These are phyloP conservation scores for Hordeum vulgare DNA, from an alignment of 176 grass and related monocot species.

Conservation along the genomic window MorexV3_pseudomolecules_assembly NC_058521.1:150568088-150568587, in stretches of 20 bases:
- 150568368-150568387: slow-evolving; percentile 29
- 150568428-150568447: background rate
- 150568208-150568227: slow-evolving; percentile 34
- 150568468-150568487: slow-evolving; percentile 28
- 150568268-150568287: slow-evolving; percentile 22
- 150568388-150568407: slow-evolving; percentile 39
- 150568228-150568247: background rate
- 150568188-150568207: slow-evolving; percentile 34
- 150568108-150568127: slow-evolving; percentile 30
- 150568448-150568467: slow-evolving; percentile 35
- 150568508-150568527: slow-evolving; percentile 44
- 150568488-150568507: slow-evolving; percentile 28
- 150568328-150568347: slow-evolving; percentile 3
- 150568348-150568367: slow-evolving; percentile 36
- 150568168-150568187: slow-evolving; percentile 38
- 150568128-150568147: slow-evolving; percentile 39
- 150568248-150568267: slow-evolving; percentile 34
- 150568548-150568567: slow-evolving; percentile 8
- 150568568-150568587: slow-evolving; percentile 8
- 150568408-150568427: slow-evolving; percentile 29
- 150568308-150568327: slow-evolving; percentile 46
- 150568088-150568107: slow-evolving; percentile 51
- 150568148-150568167: slow-evolving; percentile 11
- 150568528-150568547: background rate
- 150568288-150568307: slow-evolving; percentile 31